Percentiles rank a stretch among this genome's conserved stretches.
phyloP scores from a whole-genome alignment of 768 basidiomycete species.

The Kwoniella sp. region DNA sequence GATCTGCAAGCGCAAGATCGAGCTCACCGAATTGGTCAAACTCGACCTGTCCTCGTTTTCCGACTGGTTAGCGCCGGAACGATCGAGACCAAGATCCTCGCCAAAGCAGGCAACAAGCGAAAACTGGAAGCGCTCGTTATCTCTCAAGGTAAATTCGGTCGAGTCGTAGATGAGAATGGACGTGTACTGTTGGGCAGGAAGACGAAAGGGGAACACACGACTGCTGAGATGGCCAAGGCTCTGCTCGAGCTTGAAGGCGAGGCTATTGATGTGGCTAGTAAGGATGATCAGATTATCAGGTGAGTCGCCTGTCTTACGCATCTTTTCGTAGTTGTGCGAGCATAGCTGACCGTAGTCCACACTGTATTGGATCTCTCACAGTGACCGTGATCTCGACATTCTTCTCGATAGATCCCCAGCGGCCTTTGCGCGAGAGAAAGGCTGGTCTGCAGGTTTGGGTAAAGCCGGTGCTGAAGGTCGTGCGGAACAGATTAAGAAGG shows the following conservation, averaged over 20 bases:
- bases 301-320: constrained; percentile 18
- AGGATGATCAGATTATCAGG: constrained; percentile 69
- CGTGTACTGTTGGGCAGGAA: constrained; percentile 55
- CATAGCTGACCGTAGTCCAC: constrained; percentile 6
- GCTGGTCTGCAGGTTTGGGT: constrained; percentile 53
- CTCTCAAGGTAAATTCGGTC: constrained; percentile 87
- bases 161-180: constrained; percentile 62
- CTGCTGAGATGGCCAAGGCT: constrained; percentile 77
- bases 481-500: constrained; percentile 43
- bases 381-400: constrained; percentile 75
- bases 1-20: constrained; percentile 94
- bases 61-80: constrained; percentile 77
- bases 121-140: constrained; percentile 94
- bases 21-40: constrained; percentile 95
- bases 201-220: constrained; percentile 62
- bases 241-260: constrained; percentile 79
- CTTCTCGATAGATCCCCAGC: constrained; percentile 69
- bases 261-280: constrained; percentile 80
- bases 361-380: constrained; percentile 38
- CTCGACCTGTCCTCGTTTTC: constrained; percentile 83
- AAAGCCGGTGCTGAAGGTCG: constrained; percentile 29
- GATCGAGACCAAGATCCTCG: constrained; percentile 87
- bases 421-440: constrained; percentile 51
- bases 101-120: constrained; percentile 66
- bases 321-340: background rate